Evolutionary conservation across 257 asterid species (phyloP), one percentile per base, ranked within the genome.

Genomic region (Pogostemon cablin): DNA sequence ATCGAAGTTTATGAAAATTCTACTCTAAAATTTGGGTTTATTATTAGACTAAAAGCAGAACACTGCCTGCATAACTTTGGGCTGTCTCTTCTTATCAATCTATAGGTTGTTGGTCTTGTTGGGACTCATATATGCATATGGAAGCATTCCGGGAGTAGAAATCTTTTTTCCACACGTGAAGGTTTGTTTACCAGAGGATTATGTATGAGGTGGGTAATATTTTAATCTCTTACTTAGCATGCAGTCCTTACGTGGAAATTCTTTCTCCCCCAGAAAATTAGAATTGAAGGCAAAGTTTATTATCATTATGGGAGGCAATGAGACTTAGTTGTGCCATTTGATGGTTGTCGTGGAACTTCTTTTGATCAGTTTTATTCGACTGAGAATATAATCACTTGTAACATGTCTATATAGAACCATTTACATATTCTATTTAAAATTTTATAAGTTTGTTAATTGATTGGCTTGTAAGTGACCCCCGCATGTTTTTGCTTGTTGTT

Each of bases 61-160:
- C 43, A 63, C 58, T 58, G 52, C 58, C 44, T n/a, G 41, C 60
- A 60, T 72, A 75, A 65, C 41, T 47, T 76, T 58, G 65, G 71
- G 34, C 34, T 71, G 72, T 80, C 38, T 68, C 71, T 53, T 42
- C 42, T 77, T 65, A 39, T 75, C 62, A 20, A 48, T 73, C 61
- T 71, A 10, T 72, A 93, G 96, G 91, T 93, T 75, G 97, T 93
- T 77, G 99, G 99, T 78, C 83, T 93, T 77, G 91, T 85, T 73
- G 97, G 99, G 77, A 79, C 96, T 68, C 96, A 93, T 67, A 72
- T 93, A 64, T 87, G 95, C 82, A 89, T 93, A 79, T 93, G 99
- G 99, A 86, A 76, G 76, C 97, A 96, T 54, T 43, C 79, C 69
- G 96, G 93, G 55, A 81, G 82, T 47, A 82, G 92, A 83, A 90